Base-by-base conservation (phyloP, 2,329 filamentous ascomycete genomes). In the Monilinia aucupariae region DNA sequence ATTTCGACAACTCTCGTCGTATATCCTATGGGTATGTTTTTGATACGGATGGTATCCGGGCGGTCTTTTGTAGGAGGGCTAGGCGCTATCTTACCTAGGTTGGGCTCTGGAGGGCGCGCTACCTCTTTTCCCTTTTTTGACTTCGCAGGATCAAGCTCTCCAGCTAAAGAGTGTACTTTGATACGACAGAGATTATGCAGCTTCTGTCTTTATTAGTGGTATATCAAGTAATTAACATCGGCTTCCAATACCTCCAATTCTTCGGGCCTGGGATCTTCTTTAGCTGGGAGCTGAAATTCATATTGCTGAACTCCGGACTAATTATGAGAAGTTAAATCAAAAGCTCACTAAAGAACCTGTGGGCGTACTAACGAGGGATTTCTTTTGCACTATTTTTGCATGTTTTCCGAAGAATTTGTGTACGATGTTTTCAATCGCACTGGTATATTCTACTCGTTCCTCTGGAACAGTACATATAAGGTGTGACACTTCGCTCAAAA, bases 11-110 rank as follows among this genome's bases (percentile, higher is more conserved):
- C 4, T 17, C 56, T 13, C 8, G 10, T 32, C 17, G 43, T 27
- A 45, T 56, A 62, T n/a, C 10, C 20, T n/a, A n/a, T 30, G 4
- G 60, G 60, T 37, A 62, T 62, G 5, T 56, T 62, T 13, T 43
- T 50, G 12, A 62, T 43, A 17, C 60, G 60, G 39, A 62, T 56
- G 3, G 60, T 62, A 43, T 62, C 60, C 4, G 60, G 60, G 8
- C 60, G 52, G 34, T 47, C 54, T 41, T 62, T 62, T 32, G 2
- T 22, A 2, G 43, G 17, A 10, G 43, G 12, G 17, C 8, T 22
- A 9, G 43, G 8, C n/a, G 41, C 20, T 7, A 22, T 17, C 5
- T 32, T 15, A 3, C 30, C 25, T 22, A 6, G 2, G n/a, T 15
- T 39, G 7, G 52, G 27, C 41, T 17, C 41, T 32, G 39, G 3